Percentiles rank a stretch among this genome's conserved stretches.
These are phyloP conservation scores for Chloroidium sp. DNA, from an alignment of 163 green algal genomes.

Conservation along the genomic window DNA sequence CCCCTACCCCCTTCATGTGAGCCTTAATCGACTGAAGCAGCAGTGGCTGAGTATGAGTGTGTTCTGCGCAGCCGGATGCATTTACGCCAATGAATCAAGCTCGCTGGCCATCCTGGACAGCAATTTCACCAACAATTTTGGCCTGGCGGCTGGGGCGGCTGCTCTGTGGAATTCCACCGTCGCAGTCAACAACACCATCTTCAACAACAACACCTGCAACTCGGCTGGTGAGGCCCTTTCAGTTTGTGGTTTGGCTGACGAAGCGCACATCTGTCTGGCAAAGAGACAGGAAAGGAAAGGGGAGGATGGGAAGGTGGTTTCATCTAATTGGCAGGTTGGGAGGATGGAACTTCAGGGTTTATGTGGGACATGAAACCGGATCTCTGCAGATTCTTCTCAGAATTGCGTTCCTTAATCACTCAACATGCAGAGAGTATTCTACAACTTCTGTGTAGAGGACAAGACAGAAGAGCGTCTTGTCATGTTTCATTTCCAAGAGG, in stretches of 20 bases:
- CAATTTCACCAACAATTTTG: slow-evolving; percentile 8
- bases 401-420: no score
- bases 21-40: background rate
- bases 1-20: background rate
- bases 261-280: background rate
- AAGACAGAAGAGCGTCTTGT: background rate
- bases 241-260: background rate
- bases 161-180: slow-evolving; percentile 9
- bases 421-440: no score
- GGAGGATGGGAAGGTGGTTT: no score
- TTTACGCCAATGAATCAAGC: slow-evolving; percentile 12
- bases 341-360: no score
- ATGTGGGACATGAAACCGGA: no score
- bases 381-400: no score
- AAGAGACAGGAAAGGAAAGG: no score
- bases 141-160: slow-evolving; percentile 5
- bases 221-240: background rate
- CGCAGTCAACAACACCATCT: slow-evolving; percentile 13
- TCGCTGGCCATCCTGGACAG: slow-evolving; percentile 11
- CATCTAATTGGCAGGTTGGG: no score
- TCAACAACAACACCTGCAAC: slow-evolving; percentile 6
- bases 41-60: background rate
- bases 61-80: slow-evolving; percentile 2
- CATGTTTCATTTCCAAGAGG: background rate
- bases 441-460: no score